These are phyloP conservation scores for Talaromyces funiculosus DNA, from an alignment of 2,329 filamentous ascomycete genomes.

Conservation along the genomic window DNA sequence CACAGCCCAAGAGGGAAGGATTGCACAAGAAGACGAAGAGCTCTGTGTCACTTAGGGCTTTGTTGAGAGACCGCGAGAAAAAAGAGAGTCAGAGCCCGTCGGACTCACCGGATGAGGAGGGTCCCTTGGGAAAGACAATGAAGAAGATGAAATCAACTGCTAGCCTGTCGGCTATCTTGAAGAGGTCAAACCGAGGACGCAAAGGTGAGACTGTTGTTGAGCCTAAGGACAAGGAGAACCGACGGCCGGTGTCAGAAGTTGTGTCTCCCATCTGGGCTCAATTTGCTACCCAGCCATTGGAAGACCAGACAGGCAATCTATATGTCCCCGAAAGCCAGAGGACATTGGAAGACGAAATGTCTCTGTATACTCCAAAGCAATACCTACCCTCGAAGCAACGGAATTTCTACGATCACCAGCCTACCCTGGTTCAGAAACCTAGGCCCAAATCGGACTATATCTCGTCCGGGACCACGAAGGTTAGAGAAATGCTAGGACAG, in stretches of 20 bases:
- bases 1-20: slow-evolving; percentile 30
- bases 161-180: slow-evolving; percentile 72
- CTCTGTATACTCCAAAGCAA: slow-evolving; percentile 53
- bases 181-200: slow-evolving; percentile 64
- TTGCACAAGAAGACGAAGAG: slow-evolving; percentile 52
- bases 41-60: slow-evolving; percentile 48
- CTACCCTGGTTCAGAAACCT: slow-evolving; percentile 37
- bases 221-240: slow-evolving; percentile 75
- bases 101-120: slow-evolving; percentile 19
- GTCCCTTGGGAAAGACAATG: slow-evolving; percentile 38
- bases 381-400: slow-evolving; percentile 59
- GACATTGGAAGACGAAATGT: slow-evolving; percentile 51
- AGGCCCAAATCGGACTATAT: slow-evolving; percentile 50
- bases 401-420: slow-evolving; percentile 53
- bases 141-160: slow-evolving; percentile 78
- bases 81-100: slow-evolving; percentile 30
- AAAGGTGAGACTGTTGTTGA: slow-evolving; percentile 51
- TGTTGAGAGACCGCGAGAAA: slow-evolving; percentile 43
- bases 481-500: slow-evolving; percentile 30
- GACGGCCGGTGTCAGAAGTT: slow-evolving; percentile 52
- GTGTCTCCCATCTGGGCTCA: slow-evolving; percentile 76
- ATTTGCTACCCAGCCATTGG: slow-evolving; percentile 50
- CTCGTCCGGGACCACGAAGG: slow-evolving; percentile 36
- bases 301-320: slow-evolving; percentile 31
- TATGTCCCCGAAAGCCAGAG: slow-evolving; percentile 42